These are phyloP conservation scores for Trichosporon faecale DNA, from an alignment of 1,284 basidiomycete genomes.

Conservation along the genomic window DNA sequence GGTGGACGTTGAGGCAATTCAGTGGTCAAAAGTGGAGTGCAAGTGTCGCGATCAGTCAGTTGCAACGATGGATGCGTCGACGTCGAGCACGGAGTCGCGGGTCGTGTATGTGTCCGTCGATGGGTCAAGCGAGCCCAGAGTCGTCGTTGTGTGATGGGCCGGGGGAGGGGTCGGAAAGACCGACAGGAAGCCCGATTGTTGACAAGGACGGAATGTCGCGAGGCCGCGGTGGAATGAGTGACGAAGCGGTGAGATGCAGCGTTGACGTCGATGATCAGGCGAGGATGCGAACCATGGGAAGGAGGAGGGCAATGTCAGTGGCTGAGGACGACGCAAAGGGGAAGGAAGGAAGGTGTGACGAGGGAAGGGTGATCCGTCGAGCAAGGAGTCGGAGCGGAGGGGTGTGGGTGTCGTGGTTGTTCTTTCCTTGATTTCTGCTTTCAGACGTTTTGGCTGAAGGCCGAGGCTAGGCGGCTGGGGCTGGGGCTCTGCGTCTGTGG, in stretches of 20 bases:
- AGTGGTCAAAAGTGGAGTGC: neutral
- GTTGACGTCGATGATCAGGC: neutral
- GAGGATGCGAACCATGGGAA: neutral
- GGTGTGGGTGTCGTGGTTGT: neutral
- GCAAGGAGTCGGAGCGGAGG: neutral
- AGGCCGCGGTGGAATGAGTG: neutral
- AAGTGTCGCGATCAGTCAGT: neutral
- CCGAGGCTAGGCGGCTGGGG: neutral
- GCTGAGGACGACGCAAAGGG: neutral
- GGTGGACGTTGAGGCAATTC: neutral
- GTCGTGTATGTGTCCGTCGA: neutral
- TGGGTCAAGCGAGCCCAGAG: neutral
- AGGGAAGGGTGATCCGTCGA: neutral
- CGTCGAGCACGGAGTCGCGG: neutral
- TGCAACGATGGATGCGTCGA: neutral
- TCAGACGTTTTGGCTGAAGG: neutral
- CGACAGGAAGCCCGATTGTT: slow-evolving; percentile 2
- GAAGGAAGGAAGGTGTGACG: neutral
- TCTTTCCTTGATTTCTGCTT: neutral
- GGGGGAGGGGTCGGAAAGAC: neutral
- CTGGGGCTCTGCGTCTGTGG: neutral
- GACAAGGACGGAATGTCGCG: neutral
- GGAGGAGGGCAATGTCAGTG: neutral
- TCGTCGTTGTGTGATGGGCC: neutral
- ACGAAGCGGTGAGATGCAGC: neutral